Base-by-base conservation (phyloP, 2,329 filamentous ascomycete genomes). In the Phialemonium atrogriseum region DNA sequence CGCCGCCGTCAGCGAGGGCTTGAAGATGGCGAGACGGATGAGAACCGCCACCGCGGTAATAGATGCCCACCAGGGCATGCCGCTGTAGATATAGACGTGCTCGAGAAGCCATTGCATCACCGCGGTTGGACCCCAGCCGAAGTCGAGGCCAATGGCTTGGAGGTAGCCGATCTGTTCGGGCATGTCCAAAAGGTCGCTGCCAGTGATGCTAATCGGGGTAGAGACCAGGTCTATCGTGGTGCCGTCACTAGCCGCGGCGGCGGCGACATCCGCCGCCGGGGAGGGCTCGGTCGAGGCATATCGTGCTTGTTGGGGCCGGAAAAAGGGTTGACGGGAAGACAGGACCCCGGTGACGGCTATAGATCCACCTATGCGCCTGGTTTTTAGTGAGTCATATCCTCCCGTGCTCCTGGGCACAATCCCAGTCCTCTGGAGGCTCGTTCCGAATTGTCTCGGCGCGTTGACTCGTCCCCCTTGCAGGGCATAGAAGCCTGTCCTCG, bases 101-200 rank as follows among this genome's bases (percentile, higher is more conserved):
- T 98, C 91, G 9, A 96, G 60, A 3, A 74, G 14, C 68, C 71
- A 88, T 59, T 95, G 70, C 55, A 91, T 77, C 11, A 75, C 43
- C 4, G 78, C 62, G 0, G 87, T 84, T 5, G 84, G 75, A 11
- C 89, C 89, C 64, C 66, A 88, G 51, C 89, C 87, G 49, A 81
- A 96, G 47, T 96, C 84, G 14, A 98, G 64, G 4, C 91, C 91
- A 9, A 96, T 66, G 6, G 76, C 70, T 45, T 84, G 75, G 36
- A 98, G 65, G 50, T 88, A 95, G 40, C 91, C 91, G 36, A 94
- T 73, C 30, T 76, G 67, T 49, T 89, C 82, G 21, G 82, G 76
- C 40, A 86, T 73, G 39, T 70, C 60, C 38, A 77, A 66, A 33
- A 74, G 57, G 33, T 66, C 59, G 35, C 55, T 49, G 29, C 55